phyloP scores from a whole-genome alignment of 345 rosid species.

The Nasturtium officinale region DNA sequence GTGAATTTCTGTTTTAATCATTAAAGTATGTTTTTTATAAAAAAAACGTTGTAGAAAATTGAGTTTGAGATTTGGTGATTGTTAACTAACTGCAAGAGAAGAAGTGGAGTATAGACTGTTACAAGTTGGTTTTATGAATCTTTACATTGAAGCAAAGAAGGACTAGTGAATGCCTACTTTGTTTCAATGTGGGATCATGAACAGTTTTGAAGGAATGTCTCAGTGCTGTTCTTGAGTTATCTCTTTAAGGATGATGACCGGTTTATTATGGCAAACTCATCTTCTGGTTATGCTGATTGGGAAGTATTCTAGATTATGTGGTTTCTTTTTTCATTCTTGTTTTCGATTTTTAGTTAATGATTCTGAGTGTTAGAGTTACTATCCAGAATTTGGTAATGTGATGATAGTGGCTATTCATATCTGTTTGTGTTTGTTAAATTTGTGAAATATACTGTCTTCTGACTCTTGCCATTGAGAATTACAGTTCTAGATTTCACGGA shows the following conservation, averaged over 20 bases:
- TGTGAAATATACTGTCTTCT: neutral
- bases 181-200: neutral
- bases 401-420: neutral
- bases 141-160: neutral
- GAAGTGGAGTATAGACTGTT: neutral
- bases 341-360: neutral
- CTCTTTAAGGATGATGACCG: neutral
- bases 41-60: neutral
- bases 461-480: neutral
- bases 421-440: too few relatives aligned
- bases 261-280: neutral
- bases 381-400: neutral
- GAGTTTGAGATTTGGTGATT: neutral
- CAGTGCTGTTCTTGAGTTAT: neutral
- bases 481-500: neutral
- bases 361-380: neutral
- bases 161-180: neutral
- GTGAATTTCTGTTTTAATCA: neutral
- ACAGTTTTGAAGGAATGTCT: neutral
- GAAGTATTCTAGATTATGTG: neutral
- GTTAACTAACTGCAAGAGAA: neutral
- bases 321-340: neutral
- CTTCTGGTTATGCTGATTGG: neutral
- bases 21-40: too few relatives aligned
- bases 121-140: neutral